Percentiles rank a stretch among this genome's conserved stretches.
These are phyloP conservation scores for Physocladia obscura DNA, from an alignment of 192 early-diverging fungal genomes.

Conservation along the genomic window DNA sequence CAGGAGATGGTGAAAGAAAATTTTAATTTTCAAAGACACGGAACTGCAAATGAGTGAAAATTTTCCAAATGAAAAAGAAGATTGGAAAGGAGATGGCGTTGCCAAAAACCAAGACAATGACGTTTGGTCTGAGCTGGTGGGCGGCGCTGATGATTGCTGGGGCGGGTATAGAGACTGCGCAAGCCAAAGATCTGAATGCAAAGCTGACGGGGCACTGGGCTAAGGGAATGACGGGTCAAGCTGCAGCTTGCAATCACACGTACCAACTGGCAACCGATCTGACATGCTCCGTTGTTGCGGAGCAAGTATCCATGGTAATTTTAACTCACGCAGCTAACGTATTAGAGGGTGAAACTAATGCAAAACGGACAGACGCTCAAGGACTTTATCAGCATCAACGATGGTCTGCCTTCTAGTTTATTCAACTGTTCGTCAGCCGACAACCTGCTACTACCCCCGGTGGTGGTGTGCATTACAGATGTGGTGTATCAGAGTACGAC, in stretches of 20 bases:
- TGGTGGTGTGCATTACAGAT: conserved; percentile 1
- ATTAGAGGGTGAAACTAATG: no score
- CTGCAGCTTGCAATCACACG: not conserved
- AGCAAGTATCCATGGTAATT: not conserved
- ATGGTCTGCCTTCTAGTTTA: no score
- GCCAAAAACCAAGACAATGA: no score
- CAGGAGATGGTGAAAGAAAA: no score
- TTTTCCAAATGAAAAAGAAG: no score
- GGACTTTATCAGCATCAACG: not conserved
- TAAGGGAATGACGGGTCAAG: not conserved
- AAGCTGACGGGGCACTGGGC: conserved; percentile 2
- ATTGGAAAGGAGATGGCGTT: no score
- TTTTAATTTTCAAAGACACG: no score
- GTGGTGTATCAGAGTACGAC: not conserved
- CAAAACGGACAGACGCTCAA: not conserved
- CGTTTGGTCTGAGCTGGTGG: no score
- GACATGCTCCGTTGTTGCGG: not conserved
- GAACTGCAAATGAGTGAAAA: no score
- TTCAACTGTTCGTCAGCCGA: not conserved
- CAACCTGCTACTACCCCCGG: not conserved
- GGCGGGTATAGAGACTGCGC: no score
- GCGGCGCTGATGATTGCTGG: no score
- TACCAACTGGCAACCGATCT: not conserved
- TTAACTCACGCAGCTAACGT: no score
- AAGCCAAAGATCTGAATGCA: not conserved